These are phyloP conservation scores for Phytophthora foliorum DNA, from an alignment of 352 stramenopile species.

Conservation along the genomic window DNA sequence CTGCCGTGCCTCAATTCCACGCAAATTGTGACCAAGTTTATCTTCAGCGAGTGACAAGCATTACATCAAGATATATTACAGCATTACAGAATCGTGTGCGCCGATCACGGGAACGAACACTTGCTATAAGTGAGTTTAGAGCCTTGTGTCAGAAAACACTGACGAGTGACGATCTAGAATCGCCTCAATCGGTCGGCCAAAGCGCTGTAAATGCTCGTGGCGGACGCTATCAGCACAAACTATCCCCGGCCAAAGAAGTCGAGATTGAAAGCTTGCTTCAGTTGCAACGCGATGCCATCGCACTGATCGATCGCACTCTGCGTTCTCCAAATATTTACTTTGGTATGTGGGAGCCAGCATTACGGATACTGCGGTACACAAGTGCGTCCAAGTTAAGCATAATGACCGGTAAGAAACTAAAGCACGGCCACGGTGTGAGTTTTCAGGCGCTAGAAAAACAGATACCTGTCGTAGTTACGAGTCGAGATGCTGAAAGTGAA, in stretches of 20 bases:
- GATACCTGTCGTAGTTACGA: slow-evolving; percentile 50
- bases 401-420: slow-evolving; percentile 73
- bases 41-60: slow-evolving; percentile 49
- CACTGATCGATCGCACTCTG: slow-evolving; percentile 48
- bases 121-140: slow-evolving; percentile 39
- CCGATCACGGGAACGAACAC: slow-evolving; percentile 48
- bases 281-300: slow-evolving; percentile 47
- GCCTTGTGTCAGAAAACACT: slow-evolving; percentile 40
- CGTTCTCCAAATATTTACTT: slow-evolving; percentile 65
- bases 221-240: slow-evolving; percentile 14
- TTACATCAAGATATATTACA: slow-evolving; percentile 45
- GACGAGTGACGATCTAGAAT: background rate
- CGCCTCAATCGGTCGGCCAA: background rate
- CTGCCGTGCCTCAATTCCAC: slow-evolving; percentile 50
- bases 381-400: slow-evolving; percentile 57
- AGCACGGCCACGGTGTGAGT: slow-evolving; percentile 64
- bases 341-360: slow-evolving; percentile 63
- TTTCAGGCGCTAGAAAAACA: slow-evolving; percentile 57
- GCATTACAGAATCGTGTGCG: slow-evolving; percentile 49
- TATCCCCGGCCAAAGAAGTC: slow-evolving; percentile 54
- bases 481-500: slow-evolving; percentile 19
- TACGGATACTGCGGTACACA: slow-evolving; percentile 58
- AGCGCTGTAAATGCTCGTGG: background rate
- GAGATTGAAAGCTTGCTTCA: slow-evolving; percentile 45
- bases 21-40: slow-evolving; percentile 61